Conservation (phyloP, 257 asterid species). For the Capsicum rhomboideum region DNA sequence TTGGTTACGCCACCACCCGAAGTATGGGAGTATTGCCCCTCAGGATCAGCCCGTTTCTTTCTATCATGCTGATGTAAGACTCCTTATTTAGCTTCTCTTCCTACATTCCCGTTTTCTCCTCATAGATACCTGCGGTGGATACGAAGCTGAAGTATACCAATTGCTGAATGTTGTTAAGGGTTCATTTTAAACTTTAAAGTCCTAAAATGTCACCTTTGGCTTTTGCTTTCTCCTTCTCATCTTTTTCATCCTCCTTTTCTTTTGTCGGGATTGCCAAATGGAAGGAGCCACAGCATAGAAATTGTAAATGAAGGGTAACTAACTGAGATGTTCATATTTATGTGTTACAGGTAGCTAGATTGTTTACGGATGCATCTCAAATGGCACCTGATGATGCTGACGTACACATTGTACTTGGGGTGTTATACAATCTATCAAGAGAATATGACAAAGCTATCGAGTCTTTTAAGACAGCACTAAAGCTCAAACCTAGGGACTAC, state of each 20-base stretch:
- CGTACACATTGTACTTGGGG: slow-evolving; percentile 95
- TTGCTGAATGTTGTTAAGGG: background rate
- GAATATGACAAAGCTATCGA: slow-evolving; percentile 91
- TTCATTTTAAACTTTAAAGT: background rate
- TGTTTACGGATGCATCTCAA: slow-evolving; percentile 78
- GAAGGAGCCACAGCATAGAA: background rate
- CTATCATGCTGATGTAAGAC: slow-evolving; percentile 78
- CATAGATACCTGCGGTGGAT: background rate
- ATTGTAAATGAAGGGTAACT: background rate
- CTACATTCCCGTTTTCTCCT: background rate
- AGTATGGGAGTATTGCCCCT: slow-evolving; percentile 67
- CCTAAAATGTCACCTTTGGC: background rate
- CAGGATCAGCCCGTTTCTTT: slow-evolving; percentile 74
- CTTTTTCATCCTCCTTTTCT: background rate
- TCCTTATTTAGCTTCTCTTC: background rate
- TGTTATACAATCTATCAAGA: slow-evolving; percentile 76
- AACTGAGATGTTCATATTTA: slow-evolving; percentile 7
- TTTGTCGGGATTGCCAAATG: background rate
- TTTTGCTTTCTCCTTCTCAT: background rate
- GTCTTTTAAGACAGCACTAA: slow-evolving; percentile 85
- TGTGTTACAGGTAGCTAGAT: slow-evolving; percentile 60
- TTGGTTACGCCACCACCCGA: slow-evolving; percentile 92
- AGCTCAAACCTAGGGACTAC: slow-evolving; percentile 93
- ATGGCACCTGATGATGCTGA: slow-evolving; percentile 98
- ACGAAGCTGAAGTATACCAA: background rate